Evolutionary conservation across 2,329 filamentous ascomycete species (phyloP).

Genomic region (Ambrosiella cleistominuta): DNA sequence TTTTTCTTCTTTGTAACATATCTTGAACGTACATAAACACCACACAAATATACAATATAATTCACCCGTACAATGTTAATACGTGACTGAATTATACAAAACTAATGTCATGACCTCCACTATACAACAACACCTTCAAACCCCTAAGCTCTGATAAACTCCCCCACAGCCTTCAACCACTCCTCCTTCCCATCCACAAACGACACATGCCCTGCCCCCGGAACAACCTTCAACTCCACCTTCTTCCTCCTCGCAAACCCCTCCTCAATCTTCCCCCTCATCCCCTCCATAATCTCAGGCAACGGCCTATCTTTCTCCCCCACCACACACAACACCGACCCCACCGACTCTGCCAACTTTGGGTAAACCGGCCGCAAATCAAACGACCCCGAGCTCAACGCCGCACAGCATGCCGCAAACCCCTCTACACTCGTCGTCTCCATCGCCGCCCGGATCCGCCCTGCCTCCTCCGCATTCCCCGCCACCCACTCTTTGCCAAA

Average conservation of each 20-base stretch:
- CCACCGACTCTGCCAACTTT: slow-evolving; percentile 20
- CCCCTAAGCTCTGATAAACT: slow-evolving; percentile 15
- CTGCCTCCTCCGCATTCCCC: slow-evolving; percentile 20
- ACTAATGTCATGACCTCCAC: neutral
- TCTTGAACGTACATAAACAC: too few relatives aligned
- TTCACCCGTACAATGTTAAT: too few relatives aligned
- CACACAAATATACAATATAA: too few relatives aligned
- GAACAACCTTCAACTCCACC: slow-evolving; percentile 21
- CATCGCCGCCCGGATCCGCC: slow-evolving; percentile 22
- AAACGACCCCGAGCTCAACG: slow-evolving; percentile 22
- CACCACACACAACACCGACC: slow-evolving; percentile 23
- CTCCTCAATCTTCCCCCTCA: slow-evolving; percentile 21
- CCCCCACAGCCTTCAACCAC: slow-evolving; percentile 18
- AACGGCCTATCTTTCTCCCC: slow-evolving; percentile 27
- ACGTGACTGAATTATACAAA: too few relatives aligned
- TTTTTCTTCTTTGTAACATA: too few relatives aligned
- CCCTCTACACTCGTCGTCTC: slow-evolving; percentile 23
- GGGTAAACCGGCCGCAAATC: slow-evolving; percentile 23
- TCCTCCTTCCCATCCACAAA: slow-evolving; percentile 23
- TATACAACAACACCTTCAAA: neutral
- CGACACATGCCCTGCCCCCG: slow-evolving; percentile 22
- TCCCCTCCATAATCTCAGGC: slow-evolving; percentile 22
- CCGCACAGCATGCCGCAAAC: slow-evolving; percentile 25
- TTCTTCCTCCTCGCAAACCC: slow-evolving; percentile 18
- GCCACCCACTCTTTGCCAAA: slow-evolving; percentile 23